Evolutionary conservation across 768 basidiomycete species (phyloP).

Genomic region (Coprinellus aureogranulatus): DNA sequence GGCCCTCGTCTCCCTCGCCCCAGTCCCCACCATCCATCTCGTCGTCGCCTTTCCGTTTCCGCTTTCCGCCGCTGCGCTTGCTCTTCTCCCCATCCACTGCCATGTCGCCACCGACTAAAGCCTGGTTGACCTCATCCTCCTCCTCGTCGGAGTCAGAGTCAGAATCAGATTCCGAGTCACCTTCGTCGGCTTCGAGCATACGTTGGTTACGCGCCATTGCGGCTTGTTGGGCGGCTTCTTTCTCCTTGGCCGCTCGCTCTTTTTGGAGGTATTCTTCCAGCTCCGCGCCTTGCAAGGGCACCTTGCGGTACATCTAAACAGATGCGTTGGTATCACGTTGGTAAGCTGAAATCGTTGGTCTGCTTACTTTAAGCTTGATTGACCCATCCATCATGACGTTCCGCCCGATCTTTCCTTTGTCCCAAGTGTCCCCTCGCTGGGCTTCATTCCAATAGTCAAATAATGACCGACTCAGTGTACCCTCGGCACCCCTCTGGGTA

Average conservation of each 20-base stretch:
- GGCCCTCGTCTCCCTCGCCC: slow-evolving; percentile 74
- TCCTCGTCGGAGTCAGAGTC: slow-evolving; percentile 38
- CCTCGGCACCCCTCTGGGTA: slow-evolving; percentile 75
- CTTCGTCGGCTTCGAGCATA: slow-evolving; percentile 93
- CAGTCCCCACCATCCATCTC: slow-evolving; percentile 59
- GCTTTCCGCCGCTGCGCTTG: slow-evolving; percentile 14
- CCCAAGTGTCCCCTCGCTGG: slow-evolving; percentile 84
- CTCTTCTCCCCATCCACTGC: slow-evolving; percentile 37
- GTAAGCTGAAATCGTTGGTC: not conserved
- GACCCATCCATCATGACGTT: slow-evolving; percentile 79
- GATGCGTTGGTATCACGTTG: slow-evolving; percentile 1
- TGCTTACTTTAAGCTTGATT: slow-evolving; percentile 61
- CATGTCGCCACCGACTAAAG: slow-evolving; percentile 50
- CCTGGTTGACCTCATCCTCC: slow-evolving; percentile 60
- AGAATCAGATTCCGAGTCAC: slow-evolving; percentile 66
- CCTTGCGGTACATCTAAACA: slow-evolving; percentile 78
- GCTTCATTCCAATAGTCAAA: slow-evolving; percentile 84
- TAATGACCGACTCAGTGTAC: slow-evolving; percentile 72
- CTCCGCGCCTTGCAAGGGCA: slow-evolving; percentile 85
- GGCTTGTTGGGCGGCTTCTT: slow-evolving; percentile 83
- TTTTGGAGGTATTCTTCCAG: slow-evolving; percentile 76
- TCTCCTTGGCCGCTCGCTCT: slow-evolving; percentile 75
- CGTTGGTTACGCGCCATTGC: slow-evolving; percentile 78
- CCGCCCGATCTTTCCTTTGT: slow-evolving; percentile 83
- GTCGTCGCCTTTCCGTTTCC: slow-evolving; percentile 36